Evolutionary conservation across 2,329 filamentous ascomycete genomes (phyloP), one percentile per base, ranked within the genome.

Genomic region (Ophiostoma triangulosporum): DNA sequence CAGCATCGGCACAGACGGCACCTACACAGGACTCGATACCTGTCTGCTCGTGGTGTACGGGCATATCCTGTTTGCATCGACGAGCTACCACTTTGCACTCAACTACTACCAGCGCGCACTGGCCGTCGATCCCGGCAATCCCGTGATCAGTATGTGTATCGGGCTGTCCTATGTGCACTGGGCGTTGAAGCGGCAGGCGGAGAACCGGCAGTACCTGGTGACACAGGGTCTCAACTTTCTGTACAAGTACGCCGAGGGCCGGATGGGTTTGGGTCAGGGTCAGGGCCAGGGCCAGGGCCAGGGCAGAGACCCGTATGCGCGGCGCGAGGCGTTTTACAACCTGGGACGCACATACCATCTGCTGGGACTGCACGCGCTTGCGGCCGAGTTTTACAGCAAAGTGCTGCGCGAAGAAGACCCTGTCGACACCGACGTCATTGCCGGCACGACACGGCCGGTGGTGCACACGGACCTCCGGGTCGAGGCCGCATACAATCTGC

Each of bases 161-260:
- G 89, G 84, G 0, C 76, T 93, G 12, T 83, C 84, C 29, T 97
- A 95, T 65, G 78, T 96, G 36, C 88, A 96, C 65, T 86, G 93
- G 64, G 84, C 86, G 0, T 77, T 96, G 63, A 96, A 97, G 66
- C 79, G 91, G 2, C 88, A 95, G 66, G 83, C 85, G 0, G 88
- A 91, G 48, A 97, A 97, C 64, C 75, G 93, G 1, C 91, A 97
- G 64, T 91, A 87, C 63, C 79, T 89, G 38, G 81, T 96, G 40
- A 75, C 88, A 58, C 90, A 97, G 65, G 93, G 89, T 0, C 76
- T 96, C 50, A 74, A 83, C 0, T 96, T 95, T 62, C 69, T 97
- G 54, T 79, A 83, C 54, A 73, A 80, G 33, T 95, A 94, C 67
- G 83, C 86, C 59, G 73, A 80, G 3, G 64, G 79, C 26, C 75